Conservation (phyloP, 106 monocot genomes). For the Dactylorhiza incarnata region DNA sequence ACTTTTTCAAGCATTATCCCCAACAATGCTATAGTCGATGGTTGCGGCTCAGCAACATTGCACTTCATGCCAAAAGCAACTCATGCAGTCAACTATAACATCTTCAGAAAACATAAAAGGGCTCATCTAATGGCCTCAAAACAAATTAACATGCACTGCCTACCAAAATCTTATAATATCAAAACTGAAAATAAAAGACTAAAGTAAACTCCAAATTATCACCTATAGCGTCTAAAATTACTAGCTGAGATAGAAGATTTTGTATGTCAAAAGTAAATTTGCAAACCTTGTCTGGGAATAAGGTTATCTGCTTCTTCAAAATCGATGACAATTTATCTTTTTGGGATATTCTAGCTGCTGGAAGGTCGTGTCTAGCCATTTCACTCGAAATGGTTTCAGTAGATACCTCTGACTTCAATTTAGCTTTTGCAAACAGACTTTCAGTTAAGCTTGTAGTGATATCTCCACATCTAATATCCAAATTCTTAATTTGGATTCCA, state of each 20-base stretch:
- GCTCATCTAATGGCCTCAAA: neutral
- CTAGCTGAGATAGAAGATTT: neutral
- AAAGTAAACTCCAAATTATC: constrained; percentile 1
- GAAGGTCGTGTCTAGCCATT: constrained; percentile 15
- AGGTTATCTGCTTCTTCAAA: constrained; percentile 45
- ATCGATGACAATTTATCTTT: constrained; percentile 26
- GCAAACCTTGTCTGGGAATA: constrained; percentile 87
- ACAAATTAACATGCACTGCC: neutral
- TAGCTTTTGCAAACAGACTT: constrained; percentile 32
- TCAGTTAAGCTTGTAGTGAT: constrained; percentile 62
- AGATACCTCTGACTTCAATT: constrained; percentile 23
- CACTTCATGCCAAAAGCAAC: too few relatives aligned
- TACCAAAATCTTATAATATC: neutral
- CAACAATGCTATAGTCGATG: too few relatives aligned
- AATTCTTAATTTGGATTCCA: constrained; percentile 55
- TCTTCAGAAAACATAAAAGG: neutral
- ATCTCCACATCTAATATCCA: constrained; percentile 64
- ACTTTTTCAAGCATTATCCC: too few relatives aligned
- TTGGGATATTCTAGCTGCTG: constrained; percentile 27
- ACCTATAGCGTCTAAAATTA: neutral
- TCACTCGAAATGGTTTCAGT: constrained; percentile 17
- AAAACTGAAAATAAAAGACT: neutral
- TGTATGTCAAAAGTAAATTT: neutral
- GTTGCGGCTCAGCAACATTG: too few relatives aligned
- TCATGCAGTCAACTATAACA: neutral